Evolutionary conservation across 192 early-diverging fungal species (phyloP).

Genomic region (Linnemannia zychae): DNA sequence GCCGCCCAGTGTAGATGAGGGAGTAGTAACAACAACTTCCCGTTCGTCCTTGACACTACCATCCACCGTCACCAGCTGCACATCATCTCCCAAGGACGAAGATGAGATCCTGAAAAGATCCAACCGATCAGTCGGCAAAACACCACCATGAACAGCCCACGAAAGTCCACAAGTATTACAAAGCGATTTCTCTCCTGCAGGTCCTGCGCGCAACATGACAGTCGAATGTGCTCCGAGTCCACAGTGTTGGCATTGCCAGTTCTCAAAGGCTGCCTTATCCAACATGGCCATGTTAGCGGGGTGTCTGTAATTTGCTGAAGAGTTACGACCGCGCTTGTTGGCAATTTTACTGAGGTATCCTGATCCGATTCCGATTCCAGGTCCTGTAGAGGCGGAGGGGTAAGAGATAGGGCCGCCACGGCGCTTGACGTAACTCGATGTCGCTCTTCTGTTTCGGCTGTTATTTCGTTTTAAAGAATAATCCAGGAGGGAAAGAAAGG

Average conservation of each 20-base stretch:
- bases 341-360: constrained; percentile 23
- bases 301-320: not conserved
- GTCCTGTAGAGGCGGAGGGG: not conserved
- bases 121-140: constrained; percentile 49
- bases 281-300: constrained; percentile 27
- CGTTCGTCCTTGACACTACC: not conserved
- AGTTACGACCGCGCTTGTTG: constrained; percentile 15
- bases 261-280: constrained; percentile 29
- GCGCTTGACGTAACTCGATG: constrained; percentile 36
- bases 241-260: constrained; percentile 59
- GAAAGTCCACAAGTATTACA: constrained; percentile 59
- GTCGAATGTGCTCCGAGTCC: constrained; percentile 51
- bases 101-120: constrained; percentile 34
- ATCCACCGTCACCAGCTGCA: not conserved
- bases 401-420: constrained; percentile 16
- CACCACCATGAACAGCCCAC: constrained; percentile 42
- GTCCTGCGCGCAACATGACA: constrained; percentile 54
- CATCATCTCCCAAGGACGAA: not conserved
- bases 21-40: not conserved
- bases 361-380: not conserved
- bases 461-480: not conserved
- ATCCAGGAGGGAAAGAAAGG: not conserved
- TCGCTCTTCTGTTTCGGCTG: constrained; percentile 60
- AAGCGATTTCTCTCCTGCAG: constrained; percentile 55
- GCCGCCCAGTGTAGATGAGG: not conserved